Conservation (phyloP, 441 rosid genomes). For the Syzygium malaccense region DNA sequence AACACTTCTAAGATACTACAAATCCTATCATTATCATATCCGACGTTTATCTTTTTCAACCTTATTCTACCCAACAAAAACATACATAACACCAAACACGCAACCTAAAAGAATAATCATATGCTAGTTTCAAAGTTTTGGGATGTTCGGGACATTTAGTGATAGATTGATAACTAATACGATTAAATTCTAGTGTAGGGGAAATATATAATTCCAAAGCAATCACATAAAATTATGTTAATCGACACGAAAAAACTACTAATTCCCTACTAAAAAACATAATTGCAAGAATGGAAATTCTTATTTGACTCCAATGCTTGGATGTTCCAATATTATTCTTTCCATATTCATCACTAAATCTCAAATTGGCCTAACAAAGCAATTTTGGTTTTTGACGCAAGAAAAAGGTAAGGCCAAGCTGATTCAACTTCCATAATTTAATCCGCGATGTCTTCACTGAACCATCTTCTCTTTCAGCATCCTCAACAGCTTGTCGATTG, state of each 20-base stretch:
- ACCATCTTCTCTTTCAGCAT: neutral
- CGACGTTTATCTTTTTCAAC: neutral
- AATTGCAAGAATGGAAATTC: neutral
- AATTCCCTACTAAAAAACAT: neutral
- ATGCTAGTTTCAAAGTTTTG: neutral
- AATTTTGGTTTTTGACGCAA: neutral
- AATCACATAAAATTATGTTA: neutral
- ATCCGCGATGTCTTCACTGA: neutral
- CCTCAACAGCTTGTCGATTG: neutral
- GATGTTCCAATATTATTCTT: neutral
- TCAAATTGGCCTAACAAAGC: neutral
- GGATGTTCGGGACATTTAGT: neutral
- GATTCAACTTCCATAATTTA: neutral
- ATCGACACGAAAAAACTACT: neutral
- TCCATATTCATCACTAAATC: neutral
- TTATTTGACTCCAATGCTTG: neutral
- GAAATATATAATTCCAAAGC: neutral
- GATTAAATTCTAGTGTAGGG: neutral
- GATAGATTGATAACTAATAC: neutral
- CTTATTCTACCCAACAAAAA: neutral
- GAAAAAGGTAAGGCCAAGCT: neutral
- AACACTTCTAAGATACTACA: neutral
- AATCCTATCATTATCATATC: neutral
- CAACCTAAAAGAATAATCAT: neutral
- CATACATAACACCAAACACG: neutral